These are phyloP conservation scores for Rhytidiadelphus loreus DNA, from an alignment of 225 moss, liverwort and hornwort genomes.

Conservation along the genomic window DNA sequence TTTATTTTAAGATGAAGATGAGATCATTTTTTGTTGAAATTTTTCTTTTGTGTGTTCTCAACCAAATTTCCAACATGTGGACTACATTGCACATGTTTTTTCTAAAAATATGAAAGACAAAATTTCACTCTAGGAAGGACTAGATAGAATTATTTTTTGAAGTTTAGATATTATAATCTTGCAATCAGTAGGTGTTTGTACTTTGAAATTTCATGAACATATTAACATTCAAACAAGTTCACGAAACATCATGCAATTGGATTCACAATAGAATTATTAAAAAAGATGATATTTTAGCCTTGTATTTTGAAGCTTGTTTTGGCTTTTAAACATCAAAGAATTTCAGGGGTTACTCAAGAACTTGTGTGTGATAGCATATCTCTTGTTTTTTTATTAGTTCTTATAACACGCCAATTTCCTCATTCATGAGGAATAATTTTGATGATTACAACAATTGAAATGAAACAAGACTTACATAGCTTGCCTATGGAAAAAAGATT, in stretches of 20 bases:
- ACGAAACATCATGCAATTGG: not conserved
- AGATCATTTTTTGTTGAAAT: not conserved
- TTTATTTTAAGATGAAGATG: not conserved
- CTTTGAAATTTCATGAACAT: not conserved
- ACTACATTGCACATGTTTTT: not conserved
- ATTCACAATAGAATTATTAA: too few species aligned
- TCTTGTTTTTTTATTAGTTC: too few species aligned
- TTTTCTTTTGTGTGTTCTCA: not conserved
- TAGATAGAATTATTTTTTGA: not conserved
- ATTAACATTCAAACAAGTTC: not conserved
- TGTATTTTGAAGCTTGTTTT: not conserved
- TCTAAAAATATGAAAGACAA: not conserved
- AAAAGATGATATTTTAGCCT: not conserved
- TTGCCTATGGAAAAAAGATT: too few species aligned
- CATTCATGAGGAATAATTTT: too few species aligned
- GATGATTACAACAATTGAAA: too few species aligned
- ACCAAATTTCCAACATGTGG: not conserved
- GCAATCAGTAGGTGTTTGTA: accelerated
- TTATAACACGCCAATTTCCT: too few species aligned
- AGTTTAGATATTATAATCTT: not conserved
- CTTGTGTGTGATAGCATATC: too few species aligned
- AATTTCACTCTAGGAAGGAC: accelerated
- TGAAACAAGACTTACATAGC: too few species aligned
- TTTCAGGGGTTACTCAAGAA: accelerated
- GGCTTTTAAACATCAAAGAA: not conserved